Conservation (phyloP, 164 flowering plant species). For the Akebia trifoliata region DNA sequence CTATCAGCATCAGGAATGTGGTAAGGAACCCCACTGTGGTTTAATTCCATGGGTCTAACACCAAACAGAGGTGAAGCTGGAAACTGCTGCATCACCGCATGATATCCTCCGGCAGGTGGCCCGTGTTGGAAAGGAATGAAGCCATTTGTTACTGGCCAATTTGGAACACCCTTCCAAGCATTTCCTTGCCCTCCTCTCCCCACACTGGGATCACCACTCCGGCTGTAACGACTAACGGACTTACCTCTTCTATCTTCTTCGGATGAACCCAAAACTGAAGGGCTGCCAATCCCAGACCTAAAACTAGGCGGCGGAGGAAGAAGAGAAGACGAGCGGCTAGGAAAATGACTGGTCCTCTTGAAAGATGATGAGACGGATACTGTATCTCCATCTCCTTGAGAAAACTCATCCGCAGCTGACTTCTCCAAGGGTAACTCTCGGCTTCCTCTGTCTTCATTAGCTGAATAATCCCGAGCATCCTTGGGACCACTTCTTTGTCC, state of each 20-base stretch:
- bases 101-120: conserved; percentile 66
- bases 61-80: conserved; percentile 65
- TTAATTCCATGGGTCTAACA: conserved; percentile 68
- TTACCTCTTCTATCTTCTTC: conserved; percentile 58
- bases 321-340: conserved; percentile 38
- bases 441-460: conserved; percentile 43
- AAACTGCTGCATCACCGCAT: conserved; percentile 61
- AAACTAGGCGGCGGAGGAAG: conserved; percentile 45
- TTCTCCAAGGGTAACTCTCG: conserved; percentile 43
- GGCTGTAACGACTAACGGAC: conserved; percentile 40
- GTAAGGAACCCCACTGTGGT: conserved; percentile 60
- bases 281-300: conserved; percentile 46
- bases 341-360: conserved; percentile 26
- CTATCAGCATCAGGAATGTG: conserved; percentile 70
- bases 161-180: conserved; percentile 73
- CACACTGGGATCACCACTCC: conserved; percentile 48
- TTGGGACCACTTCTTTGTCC: conserved; percentile 46
- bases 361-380: conserved; percentile 41
- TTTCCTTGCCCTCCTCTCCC: conserved; percentile 61
- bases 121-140: conserved; percentile 76
- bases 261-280: conserved; percentile 35
- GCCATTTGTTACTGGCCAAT: conserved; percentile 78
- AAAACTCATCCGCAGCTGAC: conserved; percentile 35
- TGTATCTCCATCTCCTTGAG: conserved; percentile 42
- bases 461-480: conserved; percentile 45